Conservation (phyloP, 2,329 filamentous ascomycete species). For the Pseudomassariella vexata region DNA sequence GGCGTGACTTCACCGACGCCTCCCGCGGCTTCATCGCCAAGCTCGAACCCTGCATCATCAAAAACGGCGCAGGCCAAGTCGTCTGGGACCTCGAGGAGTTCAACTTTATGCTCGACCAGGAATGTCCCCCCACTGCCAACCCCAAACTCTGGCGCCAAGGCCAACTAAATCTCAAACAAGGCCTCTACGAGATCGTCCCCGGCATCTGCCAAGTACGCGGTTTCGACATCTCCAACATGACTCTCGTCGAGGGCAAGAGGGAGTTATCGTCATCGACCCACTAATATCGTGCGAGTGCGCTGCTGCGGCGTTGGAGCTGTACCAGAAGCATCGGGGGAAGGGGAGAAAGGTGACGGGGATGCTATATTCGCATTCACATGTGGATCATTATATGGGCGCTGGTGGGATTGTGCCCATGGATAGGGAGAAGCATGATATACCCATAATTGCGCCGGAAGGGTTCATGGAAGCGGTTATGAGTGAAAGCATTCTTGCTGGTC, state of each 20-base stretch:
- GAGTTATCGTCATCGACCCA: conserved; percentile 32
- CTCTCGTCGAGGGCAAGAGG: conserved; percentile 29
- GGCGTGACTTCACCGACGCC: conserved; percentile 13
- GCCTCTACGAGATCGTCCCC: conserved; percentile 27
- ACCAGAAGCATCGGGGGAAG: conserved; percentile 19
- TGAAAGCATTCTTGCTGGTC: conserved; percentile 32
- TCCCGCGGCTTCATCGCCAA: conserved; percentile 10
- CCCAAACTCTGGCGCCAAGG: conserved; percentile 29
- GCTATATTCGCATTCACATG: conserved; percentile 35
- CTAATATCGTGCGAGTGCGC: conserved; percentile 30
- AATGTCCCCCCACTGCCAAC: conserved; percentile 21
- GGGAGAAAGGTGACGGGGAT: conserved; percentile 23
- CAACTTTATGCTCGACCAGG: conserved; percentile 20
- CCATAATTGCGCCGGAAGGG: conserved; percentile 28
- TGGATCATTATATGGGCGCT: conserved; percentile 30
- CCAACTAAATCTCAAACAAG: conserved; percentile 22
- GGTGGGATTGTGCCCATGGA: conserved; percentile 13
- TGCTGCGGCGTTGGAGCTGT: conserved; percentile 25
- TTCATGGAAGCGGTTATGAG: conserved; percentile 31
- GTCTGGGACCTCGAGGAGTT: conserved; percentile 25
- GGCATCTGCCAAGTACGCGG: conserved; percentile 34
- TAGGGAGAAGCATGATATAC: conserved; percentile 9
- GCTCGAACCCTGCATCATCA: conserved; percentile 9
- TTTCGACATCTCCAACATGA: conserved; percentile 34
- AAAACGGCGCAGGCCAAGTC: conserved; percentile 4